Evolutionary conservation across 176 grass and related monocot genomes (phyloP), one percentile per base, ranked within the genome.

Genomic region (Bonia amplexicaulis): DNA sequence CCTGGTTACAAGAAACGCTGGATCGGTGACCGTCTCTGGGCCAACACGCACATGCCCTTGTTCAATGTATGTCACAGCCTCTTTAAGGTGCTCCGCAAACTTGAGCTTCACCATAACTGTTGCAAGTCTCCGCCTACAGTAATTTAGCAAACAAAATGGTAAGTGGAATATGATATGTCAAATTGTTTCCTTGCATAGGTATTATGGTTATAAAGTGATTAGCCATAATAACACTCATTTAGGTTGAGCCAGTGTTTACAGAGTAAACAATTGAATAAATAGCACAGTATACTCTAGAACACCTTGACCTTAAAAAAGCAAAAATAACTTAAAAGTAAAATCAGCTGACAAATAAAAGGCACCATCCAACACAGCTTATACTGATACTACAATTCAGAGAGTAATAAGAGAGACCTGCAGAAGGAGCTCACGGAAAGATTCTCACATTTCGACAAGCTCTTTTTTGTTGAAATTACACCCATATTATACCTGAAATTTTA

Each of bases 51-150:
- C 83, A 85, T 98, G 96, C 2, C 91, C 89, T 75, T 95, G 96
- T 67, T 98, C 80, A 12, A 98, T 92, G 78, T 95, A 98, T 57
- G 90, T 98, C 59, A 96, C 91, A 0, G 96, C 96, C 77, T 98
- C 96, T 70, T 90, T 92, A 33, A 88, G 81, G 79, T 98, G 96
- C 84, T 98, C 96, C 0, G 93, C 89, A 66, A 95, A 92, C 84
- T 98, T 98, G 35, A 95, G 80, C 73, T 93, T 85, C 64, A 98
- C 86, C 73, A 98, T 83, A 67, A 98, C 86, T 47, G 88, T 81
- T 48, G 96, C 91, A 47, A 98, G 82, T 79, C 93, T 94, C 26
- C 90, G 80, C 47, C 96, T 96, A 73, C 73, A 86, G 37, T 37
- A 67, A 66, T 51, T 73, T 57, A 67, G 6, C 67, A 49, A 73